Base-by-base conservation (phyloP, 108 stramenopile species). In the Poteriospumella lacustris region DNA sequence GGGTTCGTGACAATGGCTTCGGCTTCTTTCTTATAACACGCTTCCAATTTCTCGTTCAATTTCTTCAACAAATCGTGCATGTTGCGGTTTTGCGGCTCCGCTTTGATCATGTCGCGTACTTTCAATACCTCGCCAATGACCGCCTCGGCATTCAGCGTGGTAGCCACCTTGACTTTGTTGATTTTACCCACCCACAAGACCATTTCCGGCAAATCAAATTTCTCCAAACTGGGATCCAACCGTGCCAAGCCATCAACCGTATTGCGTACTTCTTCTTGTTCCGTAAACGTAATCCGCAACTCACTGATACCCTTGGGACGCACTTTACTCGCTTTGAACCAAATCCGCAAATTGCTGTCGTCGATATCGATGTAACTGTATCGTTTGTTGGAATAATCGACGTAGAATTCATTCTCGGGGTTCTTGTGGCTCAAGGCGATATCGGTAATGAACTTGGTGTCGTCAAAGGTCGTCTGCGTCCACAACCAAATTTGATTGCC, bases 181-280 rank as follows among this genome's bases (percentile, higher is more conserved):
- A 68, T 68, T 39, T 68, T 68, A 68, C 24, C 19, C 24, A 39
- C 24, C 70, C 70, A 73, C 3, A 73, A 42, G 31, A 28, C 26
- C 15, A 73, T 73, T 5, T 73, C 33, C 5, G 70, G 70, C 36
- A 73, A 31, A 34, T 38, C 70, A 38, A 73, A 73, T 26, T 12
- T 34, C 28, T 56, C 47, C 42, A 73, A 34, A 9, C 5, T 26
- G 41, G 43, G 44, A 5, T 56, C 47, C 3, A 73, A 3, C 31
- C 42, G 26, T 5, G 9, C 70, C 26, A 33, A 73, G 12, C 42
- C 33, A 38, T 38, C 12, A 5, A 73, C 33, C 5, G 33, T 5
- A 26, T 33, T 33, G 15, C 42, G 12, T 26, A 33, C 36, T 24
- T 73, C 70, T 56, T 73, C 70, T 5, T 19, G 5, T 24, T 73